phyloP scores from a whole-genome alignment of 176 grass and related monocot species.

The Carex myosuroides region DNA sequence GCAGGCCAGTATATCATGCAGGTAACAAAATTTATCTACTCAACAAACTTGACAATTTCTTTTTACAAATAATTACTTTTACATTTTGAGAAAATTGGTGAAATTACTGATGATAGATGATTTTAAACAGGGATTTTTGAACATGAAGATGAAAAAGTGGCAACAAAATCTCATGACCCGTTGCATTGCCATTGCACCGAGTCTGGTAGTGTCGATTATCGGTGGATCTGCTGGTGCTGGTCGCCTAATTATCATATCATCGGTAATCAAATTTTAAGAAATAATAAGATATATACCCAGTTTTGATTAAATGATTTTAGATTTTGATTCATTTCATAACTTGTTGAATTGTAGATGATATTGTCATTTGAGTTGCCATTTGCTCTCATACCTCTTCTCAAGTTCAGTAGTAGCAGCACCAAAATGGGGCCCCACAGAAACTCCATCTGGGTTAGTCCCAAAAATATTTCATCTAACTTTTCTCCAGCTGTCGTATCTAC shows the following conservation, averaged over 20 bases:
- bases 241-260: conserved; percentile 81
- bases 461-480: not conserved
- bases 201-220: conserved; percentile 67
- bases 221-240: conserved; percentile 64
- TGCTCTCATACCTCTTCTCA: conserved; percentile 87
- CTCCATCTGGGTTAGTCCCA: conserved; percentile 56
- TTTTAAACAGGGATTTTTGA: conserved; percentile 64
- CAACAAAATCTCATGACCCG: conserved; percentile 84
- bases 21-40: conserved; percentile 26
- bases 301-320: not conserved
- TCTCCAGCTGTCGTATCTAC: not conserved
- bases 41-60: not conserved
- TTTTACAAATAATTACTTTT: not conserved
- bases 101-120: not conserved
- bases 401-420: conserved; percentile 68
- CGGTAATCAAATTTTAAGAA: conserved; percentile 34
- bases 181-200: conserved; percentile 63
- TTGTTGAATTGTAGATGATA: conserved; percentile 56
- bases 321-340: not conserved
- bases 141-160: conserved; percentile 88
- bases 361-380: conserved; percentile 86
- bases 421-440: conserved; percentile 93
- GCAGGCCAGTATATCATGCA: conserved; percentile 94
- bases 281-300: not conserved
- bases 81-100: not conserved